Percentiles rank a stretch among this genome's conserved stretches.
phyloP scores from a whole-genome alignment of 2,329 filamentous ascomycete genomes.

The Westerdykella sp. region DNA sequence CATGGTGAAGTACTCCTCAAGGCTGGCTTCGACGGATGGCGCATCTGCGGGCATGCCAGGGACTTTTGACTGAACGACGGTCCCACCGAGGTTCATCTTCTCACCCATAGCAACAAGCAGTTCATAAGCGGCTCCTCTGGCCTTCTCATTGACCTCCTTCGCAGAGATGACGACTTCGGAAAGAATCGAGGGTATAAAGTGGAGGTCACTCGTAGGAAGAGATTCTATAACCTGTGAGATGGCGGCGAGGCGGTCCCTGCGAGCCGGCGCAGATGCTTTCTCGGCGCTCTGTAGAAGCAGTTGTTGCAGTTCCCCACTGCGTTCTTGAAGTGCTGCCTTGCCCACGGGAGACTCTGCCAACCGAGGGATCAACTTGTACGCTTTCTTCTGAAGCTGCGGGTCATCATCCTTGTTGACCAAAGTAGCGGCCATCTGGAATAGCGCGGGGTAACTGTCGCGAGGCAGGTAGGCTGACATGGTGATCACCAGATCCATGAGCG shows the following conservation, averaged over 20 bases:
- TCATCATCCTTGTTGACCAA: slow-evolving; percentile 78
- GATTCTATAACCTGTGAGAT: slow-evolving; percentile 74
- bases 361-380: slow-evolving; percentile 93
- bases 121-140: slow-evolving; percentile 82
- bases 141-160: slow-evolving; percentile 96
- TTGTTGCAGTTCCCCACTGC: slow-evolving; percentile 72
- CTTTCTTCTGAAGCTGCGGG: slow-evolving; percentile 95
- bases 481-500: slow-evolving; percentile 92
- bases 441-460: slow-evolving; percentile 70
- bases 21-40: slow-evolving; percentile 66
- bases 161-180: slow-evolving; percentile 93
- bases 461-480: slow-evolving; percentile 93
- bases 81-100: slow-evolving; percentile 67
- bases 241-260: slow-evolving; percentile 78
- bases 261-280: slow-evolving; percentile 78
- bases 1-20: slow-evolving; percentile 98
- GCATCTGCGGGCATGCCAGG: slow-evolving; percentile 80
- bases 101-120: slow-evolving; percentile 83
- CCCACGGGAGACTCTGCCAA: slow-evolving; percentile 76
- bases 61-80: slow-evolving; percentile 80
- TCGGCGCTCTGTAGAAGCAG: slow-evolving; percentile 73
- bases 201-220: slow-evolving; percentile 69
- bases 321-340: slow-evolving; percentile 65
- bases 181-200: slow-evolving; percentile 87
- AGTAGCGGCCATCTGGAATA: slow-evolving; percentile 81